Evolutionary conservation across 2,329 filamentous ascomycete genomes (phyloP), one percentile per base, ranked within the genome.

Genomic region (Aspergillus nomiae): DNA sequence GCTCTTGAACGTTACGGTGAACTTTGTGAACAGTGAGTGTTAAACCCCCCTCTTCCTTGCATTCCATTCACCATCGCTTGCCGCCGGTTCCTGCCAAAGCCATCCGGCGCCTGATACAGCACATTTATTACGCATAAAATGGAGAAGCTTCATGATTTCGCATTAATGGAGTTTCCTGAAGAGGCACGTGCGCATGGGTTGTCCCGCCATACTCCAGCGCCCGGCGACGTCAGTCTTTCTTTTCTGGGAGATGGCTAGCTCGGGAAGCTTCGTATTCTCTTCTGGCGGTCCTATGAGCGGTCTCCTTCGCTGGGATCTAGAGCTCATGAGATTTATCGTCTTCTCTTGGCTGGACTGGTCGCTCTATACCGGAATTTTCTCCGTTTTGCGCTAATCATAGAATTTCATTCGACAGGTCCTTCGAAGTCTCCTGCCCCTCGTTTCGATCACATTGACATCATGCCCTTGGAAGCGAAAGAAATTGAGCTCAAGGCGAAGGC

Each of bases 401-500:
- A 16, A 28, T 51, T 51, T 60, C 43, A 28, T 43, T 32, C 16
- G 24, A 62, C 43, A 59, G 56, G 56, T 36, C 43, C 54, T 28
- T 56, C 56, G 43, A 53, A 26, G 43, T 48, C 53, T 58, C 26
- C 43, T 32, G 28, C 43, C 45, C n/a, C 32, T 48, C 50, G 16
- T 36, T 59, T 43, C 51, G 21, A 58, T 56, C 43, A 26, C 24
- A 41, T 36, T 28, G 41, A 34, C 56, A 64, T 60, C 45, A 66
- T 70, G 68, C 64, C 71, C 60, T 92, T 96, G 90, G 90, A 96
- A 72, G 86, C 89, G 73, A 92, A 92, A 79, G 91, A 94, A 75
- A 90, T 97, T 60, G 87, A 90, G 71, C 82, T 89, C 72, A 89
- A 89, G 78, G 88, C 92, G 73, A 90, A 92, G 80, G 88, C 90